These are phyloP conservation scores for Aphanomyces stellatus DNA, from an alignment of 352 stramenopile genomes.

Conservation along the genomic window DNA sequence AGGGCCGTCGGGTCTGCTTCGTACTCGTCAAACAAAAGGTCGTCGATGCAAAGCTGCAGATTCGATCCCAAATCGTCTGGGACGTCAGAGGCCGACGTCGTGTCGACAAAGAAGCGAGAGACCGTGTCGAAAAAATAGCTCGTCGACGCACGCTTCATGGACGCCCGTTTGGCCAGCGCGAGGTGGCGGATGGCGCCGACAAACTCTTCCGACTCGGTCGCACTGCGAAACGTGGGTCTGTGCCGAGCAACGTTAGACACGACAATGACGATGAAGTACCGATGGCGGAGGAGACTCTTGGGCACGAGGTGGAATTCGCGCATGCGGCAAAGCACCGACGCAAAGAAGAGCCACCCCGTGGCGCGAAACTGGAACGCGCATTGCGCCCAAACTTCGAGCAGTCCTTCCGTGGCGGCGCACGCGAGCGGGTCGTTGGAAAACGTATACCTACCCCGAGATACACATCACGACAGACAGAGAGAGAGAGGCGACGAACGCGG, in stretches of 20 bases:
- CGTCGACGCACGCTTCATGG: neutral
- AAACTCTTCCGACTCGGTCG: neutral
- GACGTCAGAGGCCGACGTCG: neutral
- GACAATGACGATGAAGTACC: neutral
- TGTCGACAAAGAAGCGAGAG: conserved; percentile 1
- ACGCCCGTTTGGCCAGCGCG: neutral
- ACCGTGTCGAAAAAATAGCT: neutral
- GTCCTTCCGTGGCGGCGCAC: neutral
- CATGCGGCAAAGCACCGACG: neutral
- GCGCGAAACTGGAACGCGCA: neutral
- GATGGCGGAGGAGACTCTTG: neutral
- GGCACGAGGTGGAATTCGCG: conserved; percentile 11
- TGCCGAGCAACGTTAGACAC: neutral
- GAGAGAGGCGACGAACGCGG: neutral
- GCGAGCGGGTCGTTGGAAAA: conserved; percentile 10
- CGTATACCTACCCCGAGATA: conserved; percentile 2
- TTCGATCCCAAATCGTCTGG: neutral
- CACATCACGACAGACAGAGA: neutral
- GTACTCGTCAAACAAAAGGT: neutral
- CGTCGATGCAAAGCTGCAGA: neutral
- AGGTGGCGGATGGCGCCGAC: neutral
- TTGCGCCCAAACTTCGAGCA: conserved; percentile 4
- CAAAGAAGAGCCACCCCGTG: neutral
- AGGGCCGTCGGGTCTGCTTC: neutral
- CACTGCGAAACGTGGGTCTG: neutral